A percentile compares a stretch with the other conserved stretches of the same genome.
Evolutionary conservation across 352 stramenopile species (phyloP).

Genomic region (Globisporangium uncinulatum): DNA sequence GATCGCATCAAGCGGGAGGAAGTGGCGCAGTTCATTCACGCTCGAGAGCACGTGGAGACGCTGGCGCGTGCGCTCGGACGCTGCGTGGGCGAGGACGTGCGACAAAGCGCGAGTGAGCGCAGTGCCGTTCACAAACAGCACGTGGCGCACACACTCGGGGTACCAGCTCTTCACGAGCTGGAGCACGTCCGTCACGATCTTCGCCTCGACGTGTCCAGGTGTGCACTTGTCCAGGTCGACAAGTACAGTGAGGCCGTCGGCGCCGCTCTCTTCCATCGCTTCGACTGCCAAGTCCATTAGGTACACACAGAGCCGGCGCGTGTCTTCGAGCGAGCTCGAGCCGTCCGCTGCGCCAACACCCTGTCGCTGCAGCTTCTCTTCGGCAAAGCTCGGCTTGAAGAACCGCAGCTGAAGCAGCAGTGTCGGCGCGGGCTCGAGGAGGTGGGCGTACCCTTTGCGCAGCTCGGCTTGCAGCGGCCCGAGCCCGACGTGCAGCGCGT

Average conservation of each 20-base stretch:
- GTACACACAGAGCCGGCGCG: conserved; percentile 61
- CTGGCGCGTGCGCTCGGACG: conserved; percentile 38
- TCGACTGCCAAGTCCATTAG: conserved; percentile 73
- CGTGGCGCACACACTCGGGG: conserved; percentile 47
- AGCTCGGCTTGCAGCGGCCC: conserved; percentile 56
- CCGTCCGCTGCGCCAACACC: conserved; percentile 43
- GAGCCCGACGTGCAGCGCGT: conserved; percentile 59
- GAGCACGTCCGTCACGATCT: conserved; percentile 62
- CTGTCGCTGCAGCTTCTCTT: conserved; percentile 55
- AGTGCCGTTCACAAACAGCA: conserved; percentile 63
- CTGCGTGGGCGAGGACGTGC: conserved; percentile 43
- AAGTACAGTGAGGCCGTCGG: conserved; percentile 61
- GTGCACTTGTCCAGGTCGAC: conserved; percentile 52
- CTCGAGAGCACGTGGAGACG: conserved; percentile 46
- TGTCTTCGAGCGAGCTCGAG: conserved; percentile 62
- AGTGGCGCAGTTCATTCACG: conserved; percentile 36
- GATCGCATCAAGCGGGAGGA: conserved; percentile 38
- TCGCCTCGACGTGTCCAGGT: conserved; percentile 44
- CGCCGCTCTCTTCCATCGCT: conserved; percentile 58
- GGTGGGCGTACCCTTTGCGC: conserved; percentile 69
- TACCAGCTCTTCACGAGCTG: conserved; percentile 59
- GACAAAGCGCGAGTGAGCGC: conserved; percentile 46
- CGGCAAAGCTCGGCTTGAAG: conserved; percentile 58
- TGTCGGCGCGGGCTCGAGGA: conserved; percentile 56
- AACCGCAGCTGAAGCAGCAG: conserved; percentile 54